Evolutionary conservation across 1,139 yeast genomes (phyloP).

Genomic region (Nakaseomyces glabratus): DNA sequence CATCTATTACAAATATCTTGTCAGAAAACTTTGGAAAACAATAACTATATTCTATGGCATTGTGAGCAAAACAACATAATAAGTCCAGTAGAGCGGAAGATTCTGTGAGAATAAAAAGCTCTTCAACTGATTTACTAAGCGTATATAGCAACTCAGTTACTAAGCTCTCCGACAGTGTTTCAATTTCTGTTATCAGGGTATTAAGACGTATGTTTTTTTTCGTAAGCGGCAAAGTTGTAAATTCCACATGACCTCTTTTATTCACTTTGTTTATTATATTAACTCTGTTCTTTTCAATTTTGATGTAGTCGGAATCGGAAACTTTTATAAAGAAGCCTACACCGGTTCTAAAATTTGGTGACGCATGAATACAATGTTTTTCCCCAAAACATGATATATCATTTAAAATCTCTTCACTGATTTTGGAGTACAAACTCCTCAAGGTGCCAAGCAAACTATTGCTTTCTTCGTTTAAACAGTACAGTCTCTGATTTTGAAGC

Average conservation of each 20-base stretch:
- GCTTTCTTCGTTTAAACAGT: constrained; percentile 37
- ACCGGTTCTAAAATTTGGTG: constrained; percentile 32
- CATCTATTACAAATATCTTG: constrained; percentile 29
- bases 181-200: constrained; percentile 36
- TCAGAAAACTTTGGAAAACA: constrained; percentile 33
- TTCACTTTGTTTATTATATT: constrained; percentile 32
- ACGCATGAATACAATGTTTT: constrained; percentile 25
- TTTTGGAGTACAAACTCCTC: constrained; percentile 35
- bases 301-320: constrained; percentile 19
- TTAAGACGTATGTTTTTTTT: constrained; percentile 36
- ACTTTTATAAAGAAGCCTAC: constrained; percentile 32
- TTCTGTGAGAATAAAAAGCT: constrained; percentile 38
- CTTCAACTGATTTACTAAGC: constrained; percentile 29
- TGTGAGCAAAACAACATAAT: constrained; percentile 34
- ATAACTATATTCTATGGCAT: constrained; percentile 28
- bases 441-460: constrained; percentile 42
- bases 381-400: constrained; percentile 24
- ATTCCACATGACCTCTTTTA: constrained; percentile 34
- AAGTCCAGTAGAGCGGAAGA: constrained; percentile 39
- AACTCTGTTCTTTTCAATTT: constrained; percentile 19
- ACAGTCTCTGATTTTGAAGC: constrained; percentile 37
- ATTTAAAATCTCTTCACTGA: constrained; percentile 33
- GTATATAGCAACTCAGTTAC: constrained; percentile 31
- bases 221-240: constrained; percentile 36
- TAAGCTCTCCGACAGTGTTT: constrained; percentile 35